phyloP scores from a whole-genome alignment of 805 yeast species.

The Deakozyma indianensis region DNA sequence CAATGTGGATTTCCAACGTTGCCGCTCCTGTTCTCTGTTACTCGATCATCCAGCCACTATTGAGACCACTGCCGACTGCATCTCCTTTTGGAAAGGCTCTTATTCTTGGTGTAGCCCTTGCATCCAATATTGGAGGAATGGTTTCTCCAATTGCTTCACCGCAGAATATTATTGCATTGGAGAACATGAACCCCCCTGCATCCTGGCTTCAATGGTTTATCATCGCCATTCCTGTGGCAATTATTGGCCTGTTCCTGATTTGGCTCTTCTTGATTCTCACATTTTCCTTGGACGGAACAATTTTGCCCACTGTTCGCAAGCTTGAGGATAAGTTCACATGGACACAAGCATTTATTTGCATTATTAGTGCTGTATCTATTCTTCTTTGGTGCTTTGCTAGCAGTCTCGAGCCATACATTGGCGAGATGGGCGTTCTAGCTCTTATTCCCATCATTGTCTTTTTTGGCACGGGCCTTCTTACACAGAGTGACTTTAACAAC shows the following conservation, averaged over 20 bases:
- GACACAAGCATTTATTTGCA: slow-evolving; percentile 61
- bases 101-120: slow-evolving; percentile 81
- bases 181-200: slow-evolving; percentile 69
- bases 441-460: slow-evolving; percentile 79
- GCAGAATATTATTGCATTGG: slow-evolving; percentile 83
- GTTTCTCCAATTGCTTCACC: slow-evolving; percentile 96
- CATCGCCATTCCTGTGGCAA: slow-evolving; percentile 68
- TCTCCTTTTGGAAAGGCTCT: slow-evolving; percentile 71
- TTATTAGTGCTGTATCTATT: slow-evolving; percentile 59
- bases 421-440: slow-evolving; percentile 96
- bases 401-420: slow-evolving; percentile 54
- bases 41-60: slow-evolving; percentile 79
- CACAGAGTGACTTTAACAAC: slow-evolving; percentile 86
- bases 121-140: slow-evolving; percentile 93
- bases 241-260: slow-evolving; percentile 44
- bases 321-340: slow-evolving; percentile 52
- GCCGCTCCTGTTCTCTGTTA: slow-evolving; percentile 93
- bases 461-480: slow-evolving; percentile 78
- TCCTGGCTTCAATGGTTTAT: slow-evolving; percentile 94
- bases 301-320: slow-evolving; percentile 40
- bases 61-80: slow-evolving; percentile 68
- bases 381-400: slow-evolving; percentile 82
- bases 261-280: slow-evolving; percentile 62
- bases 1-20: slow-evolving; percentile 95
- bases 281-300: slow-evolving; percentile 37